A percentile compares a stretch with the other conserved stretches of the same genome.
phyloP scores from a whole-genome alignment of 192 early-diverging fungal genomes.

The Coemansia sp. region DNA sequence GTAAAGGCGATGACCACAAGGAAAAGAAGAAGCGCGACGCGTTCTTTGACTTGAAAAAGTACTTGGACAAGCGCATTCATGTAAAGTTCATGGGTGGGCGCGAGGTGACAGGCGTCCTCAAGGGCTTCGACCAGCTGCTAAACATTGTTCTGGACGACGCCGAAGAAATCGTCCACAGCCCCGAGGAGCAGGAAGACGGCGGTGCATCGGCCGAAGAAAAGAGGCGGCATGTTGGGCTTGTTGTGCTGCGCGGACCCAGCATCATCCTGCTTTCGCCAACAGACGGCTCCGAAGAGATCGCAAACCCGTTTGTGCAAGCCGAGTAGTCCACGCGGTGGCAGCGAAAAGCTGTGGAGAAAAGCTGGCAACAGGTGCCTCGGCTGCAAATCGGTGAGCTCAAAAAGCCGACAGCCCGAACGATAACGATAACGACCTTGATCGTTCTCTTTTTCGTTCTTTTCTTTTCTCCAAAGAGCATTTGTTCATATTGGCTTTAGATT shows the following conservation, averaged over 20 bases:
- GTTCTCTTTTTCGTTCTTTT: neutral
- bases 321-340: constrained; percentile 18
- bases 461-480: neutral
- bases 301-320: constrained; percentile 77
- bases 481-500: neutral
- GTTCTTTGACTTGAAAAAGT: constrained; percentile 92
- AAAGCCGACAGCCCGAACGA: neutral
- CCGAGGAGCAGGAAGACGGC: constrained; percentile 26
- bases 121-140: constrained; percentile 88
- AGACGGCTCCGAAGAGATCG: constrained; percentile 88
- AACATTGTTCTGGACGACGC: constrained; percentile 96
- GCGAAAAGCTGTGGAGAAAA: neutral
- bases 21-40: constrained; percentile 80
- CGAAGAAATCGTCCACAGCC: constrained; percentile 69
- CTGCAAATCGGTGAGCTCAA: too few species aligned
- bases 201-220: constrained; percentile 29
- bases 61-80: constrained; percentile 86
- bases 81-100: constrained; percentile 93
- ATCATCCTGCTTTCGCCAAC: constrained; percentile 88
- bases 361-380: neutral
- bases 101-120: constrained; percentile 88
- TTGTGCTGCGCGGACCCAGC: constrained; percentile 86
- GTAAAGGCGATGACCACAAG: constrained; percentile 18
- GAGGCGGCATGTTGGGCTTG: constrained; percentile 75
- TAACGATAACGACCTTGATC: neutral